phyloP scores from a whole-genome alignment of 2,329 filamentous ascomycete species.

The Graphiopsis chlorocephala region DNA sequence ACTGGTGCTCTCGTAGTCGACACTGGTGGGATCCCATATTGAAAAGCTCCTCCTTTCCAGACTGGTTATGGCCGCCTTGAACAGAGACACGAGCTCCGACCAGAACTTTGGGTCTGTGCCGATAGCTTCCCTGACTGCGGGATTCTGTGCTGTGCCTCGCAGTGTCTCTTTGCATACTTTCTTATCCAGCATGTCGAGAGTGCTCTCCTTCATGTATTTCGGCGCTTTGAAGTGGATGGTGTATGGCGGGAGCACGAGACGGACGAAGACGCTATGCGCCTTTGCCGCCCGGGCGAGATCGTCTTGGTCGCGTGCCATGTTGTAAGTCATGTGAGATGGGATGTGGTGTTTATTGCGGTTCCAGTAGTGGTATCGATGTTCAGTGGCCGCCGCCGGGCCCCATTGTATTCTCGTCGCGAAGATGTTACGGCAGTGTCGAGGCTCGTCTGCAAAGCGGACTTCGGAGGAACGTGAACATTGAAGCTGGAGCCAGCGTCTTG shows the following conservation, averaged over 20 bases:
- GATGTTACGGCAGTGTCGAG: not conserved
- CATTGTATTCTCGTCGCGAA: slow-evolving; percentile 12
- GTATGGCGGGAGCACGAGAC: slow-evolving; percentile 48
- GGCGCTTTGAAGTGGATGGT: slow-evolving; percentile 59
- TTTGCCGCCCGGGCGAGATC: slow-evolving; percentile 21
- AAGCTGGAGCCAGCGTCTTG: not conserved
- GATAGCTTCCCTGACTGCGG: slow-evolving; percentile 53
- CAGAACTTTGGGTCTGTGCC: slow-evolving; percentile 58
- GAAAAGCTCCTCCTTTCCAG: slow-evolving; percentile 62
- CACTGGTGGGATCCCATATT: slow-evolving; percentile 55
- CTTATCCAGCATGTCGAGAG: slow-evolving; percentile 55
- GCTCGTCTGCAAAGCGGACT: slow-evolving; percentile 10
- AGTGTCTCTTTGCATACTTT: slow-evolving; percentile 58
- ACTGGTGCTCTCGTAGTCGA: slow-evolving; percentile 57
- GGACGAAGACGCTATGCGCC: slow-evolving; percentile 44
- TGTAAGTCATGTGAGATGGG: slow-evolving; percentile 10
- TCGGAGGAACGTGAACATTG: not conserved
- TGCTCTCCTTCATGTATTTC: slow-evolving; percentile 58
- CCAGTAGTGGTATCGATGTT: slow-evolving; percentile 1
- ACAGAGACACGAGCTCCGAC: slow-evolving; percentile 56
- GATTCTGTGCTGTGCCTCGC: slow-evolving; percentile 56
- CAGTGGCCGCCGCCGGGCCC: slow-evolving; percentile 14
- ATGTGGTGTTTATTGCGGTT: not conserved
- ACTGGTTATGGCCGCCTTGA: slow-evolving; percentile 59
- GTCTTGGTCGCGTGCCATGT: slow-evolving; percentile 23